Evolutionary conservation across 2,329 filamentous ascomycete genomes (phyloP), one percentile per base, ranked within the genome.

Genomic region (Fusarium duplospermum): DNA sequence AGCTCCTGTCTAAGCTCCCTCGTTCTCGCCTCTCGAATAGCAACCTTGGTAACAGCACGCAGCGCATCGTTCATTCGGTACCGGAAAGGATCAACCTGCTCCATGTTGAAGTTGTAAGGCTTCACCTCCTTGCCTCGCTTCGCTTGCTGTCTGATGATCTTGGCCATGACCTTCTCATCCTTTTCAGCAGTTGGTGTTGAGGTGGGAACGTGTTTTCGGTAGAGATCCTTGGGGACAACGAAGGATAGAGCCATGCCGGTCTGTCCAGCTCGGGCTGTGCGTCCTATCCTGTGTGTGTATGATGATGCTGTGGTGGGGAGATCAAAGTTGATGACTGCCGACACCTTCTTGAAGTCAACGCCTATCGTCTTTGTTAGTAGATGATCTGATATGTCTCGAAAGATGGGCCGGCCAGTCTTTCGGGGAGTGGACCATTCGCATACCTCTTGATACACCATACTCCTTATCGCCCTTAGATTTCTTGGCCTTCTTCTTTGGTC

Each of bases 201-300:
- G 0, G 96, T 98, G 1, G 95, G 92, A 79, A 94, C 94, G 85
- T 98, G 96, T 83, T 98, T 98, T 76, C 93, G 91, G 83, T 93
- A 98, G 54, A 92, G 89, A 0, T 94, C 91, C 60, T 91, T 88
- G 10, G 96, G 96, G 4, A 99, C 89, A 61, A 97, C 93, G 82
- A 99, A 98, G 11, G 95, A 98, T n/a, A 99, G 88, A 0, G 96
- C 95, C 89, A 98, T 98, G 69, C 96, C 96, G 1, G 93, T 92
- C 80, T 97, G 94, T 13, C 95, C 96, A 2, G 95, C 96, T 70
- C 96, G 91, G 2, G 94, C 96, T 7, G 96, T 99, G 35, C 96
- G 92, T 35, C 96, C 96, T 78, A 99, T 97, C 63, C 96, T 92
- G 84, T 99, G 96, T n/a, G 94, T 97, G 83, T 99, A 99, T 10